Evolutionary conservation across 305 asterid species (phyloP), one percentile per base, ranked within the genome.

Genomic region (Fraxinus latifolia): DNA sequence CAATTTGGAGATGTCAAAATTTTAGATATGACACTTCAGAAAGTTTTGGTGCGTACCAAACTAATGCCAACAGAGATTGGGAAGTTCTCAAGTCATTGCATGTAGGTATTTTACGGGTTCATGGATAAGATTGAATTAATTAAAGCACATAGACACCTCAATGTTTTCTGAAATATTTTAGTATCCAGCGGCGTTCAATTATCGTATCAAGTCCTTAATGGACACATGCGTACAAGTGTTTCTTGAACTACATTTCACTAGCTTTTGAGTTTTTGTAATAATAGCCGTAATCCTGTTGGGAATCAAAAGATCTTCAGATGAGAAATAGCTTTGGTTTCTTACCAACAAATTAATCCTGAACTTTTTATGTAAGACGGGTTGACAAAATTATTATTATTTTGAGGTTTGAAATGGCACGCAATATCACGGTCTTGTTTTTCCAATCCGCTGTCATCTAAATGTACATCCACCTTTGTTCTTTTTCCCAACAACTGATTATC

Each of bases 401-500:
- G 19, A 68, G 8, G 74, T 68, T 12, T 12, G 58, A 80, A 72
- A 72, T 27, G 15, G 9, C 27, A 55, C 27, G 73, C 19, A 32
- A 77, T 50, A 29, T 60, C 72, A 31, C 3, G 32, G 17, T 36
- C 32, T 55, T 68, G 14, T 37, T 32, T 86, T 84, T 86, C 88
- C 77, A 44, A 82, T 81, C 86, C 75, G 83, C 62, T 76, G 53
- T 73, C 84, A 89, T 86, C 92, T 47, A 86, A 2, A 67, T n/a
- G 17, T 71, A 36, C 12, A 83, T 80, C 89, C 76, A 86, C 86
- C 47, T 31, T 14, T 31, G 31, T 15, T n/a, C 21, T 14, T 42
- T 86, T 88, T 88, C 91, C 88, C 7, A 85, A 83, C 93, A 39
- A 87, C 90, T 82, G 44, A 77, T 68, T 32, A 14, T 68, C 85